Conservation (phyloP, 2,329 filamentous ascomycete genomes). For the Niveomyces coronatus region DNA sequence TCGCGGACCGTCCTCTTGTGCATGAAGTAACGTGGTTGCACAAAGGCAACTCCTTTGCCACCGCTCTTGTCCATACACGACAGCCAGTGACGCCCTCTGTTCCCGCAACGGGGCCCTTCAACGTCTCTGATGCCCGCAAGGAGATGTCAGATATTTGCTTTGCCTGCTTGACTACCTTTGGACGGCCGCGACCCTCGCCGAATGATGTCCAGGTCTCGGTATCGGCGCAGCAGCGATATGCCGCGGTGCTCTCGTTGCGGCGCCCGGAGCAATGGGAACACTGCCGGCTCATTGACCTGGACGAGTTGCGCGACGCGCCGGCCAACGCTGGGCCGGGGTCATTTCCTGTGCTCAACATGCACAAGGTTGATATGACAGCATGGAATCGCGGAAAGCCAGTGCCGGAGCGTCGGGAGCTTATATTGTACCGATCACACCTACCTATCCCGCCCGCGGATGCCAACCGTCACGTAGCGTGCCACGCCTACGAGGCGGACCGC, state of each 20-base stretch:
- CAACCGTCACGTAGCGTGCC: slow-evolving; percentile 36
- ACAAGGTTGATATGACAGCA: slow-evolving; percentile 40
- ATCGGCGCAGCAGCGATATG: slow-evolving; percentile 33
- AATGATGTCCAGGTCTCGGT: slow-evolving; percentile 27
- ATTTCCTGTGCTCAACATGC: slow-evolving; percentile 43
- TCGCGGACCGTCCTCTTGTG: slow-evolving; percentile 40
- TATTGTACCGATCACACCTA: slow-evolving; percentile 37
- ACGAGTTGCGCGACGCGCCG: slow-evolving; percentile 25
- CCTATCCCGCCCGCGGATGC: slow-evolving; percentile 30
- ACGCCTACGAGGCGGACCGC: slow-evolving; percentile 43
- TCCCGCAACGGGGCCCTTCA: slow-evolving; percentile 26
- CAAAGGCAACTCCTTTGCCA: slow-evolving; percentile 37
- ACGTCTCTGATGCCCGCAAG: slow-evolving; percentile 26
- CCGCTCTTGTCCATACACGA: slow-evolving; percentile 36
- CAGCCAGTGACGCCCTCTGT: slow-evolving; percentile 34
- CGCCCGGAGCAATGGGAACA: slow-evolving; percentile 32
- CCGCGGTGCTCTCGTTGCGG: slow-evolving; percentile 26
- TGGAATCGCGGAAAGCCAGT: slow-evolving; percentile 33
- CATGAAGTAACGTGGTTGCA: slow-evolving; percentile 37
- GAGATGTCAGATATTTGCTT: slow-evolving; percentile 36
- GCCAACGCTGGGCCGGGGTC: slow-evolving; percentile 28
- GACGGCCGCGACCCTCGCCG: slow-evolving; percentile 27
- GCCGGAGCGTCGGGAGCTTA: slow-evolving; percentile 36
- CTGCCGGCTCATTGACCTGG: slow-evolving; percentile 36
- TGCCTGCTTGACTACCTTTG: slow-evolving; percentile 42